phyloP scores from a whole-genome alignment of 805 yeast species.

The Teunomyces pallodes region DNA sequence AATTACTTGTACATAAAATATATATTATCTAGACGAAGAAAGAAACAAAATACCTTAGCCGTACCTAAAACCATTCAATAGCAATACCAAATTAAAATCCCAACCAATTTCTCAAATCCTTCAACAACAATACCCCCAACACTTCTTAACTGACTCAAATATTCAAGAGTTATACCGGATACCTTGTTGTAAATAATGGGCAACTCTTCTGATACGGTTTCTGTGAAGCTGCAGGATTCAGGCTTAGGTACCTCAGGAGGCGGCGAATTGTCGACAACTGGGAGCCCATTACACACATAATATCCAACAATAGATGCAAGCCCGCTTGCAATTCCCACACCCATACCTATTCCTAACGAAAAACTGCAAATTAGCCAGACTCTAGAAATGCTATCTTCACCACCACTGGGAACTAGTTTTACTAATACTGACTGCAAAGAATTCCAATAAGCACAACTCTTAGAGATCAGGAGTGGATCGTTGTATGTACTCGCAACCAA shows the following conservation, averaged over 20 bases:
- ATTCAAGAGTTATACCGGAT: background rate
- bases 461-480: slow-evolving; percentile 32
- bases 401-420: slow-evolving; percentile 6
- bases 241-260: background rate
- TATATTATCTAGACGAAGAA: background rate
- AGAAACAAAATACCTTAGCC: background rate
- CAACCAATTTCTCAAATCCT: slow-evolving; percentile 24
- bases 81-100: slow-evolving; percentile 2
- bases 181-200: background rate
- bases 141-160: background rate
- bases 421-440: slow-evolving; percentile 14
- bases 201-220: background rate
- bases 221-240: background rate
- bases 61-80: slow-evolving; percentile 5
- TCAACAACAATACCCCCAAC: slow-evolving; percentile 15
- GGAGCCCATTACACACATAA: background rate
- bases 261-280: background rate
- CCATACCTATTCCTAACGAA: slow-evolving; percentile 37
- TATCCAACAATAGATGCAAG: slow-evolving; percentile 16
- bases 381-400: slow-evolving; percentile 1
- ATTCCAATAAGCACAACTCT: slow-evolving; percentile 20
- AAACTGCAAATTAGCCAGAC: slow-evolving; percentile 32
- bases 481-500: slow-evolving; percentile 19
- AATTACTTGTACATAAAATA: slow-evolving; percentile 3
- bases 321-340: slow-evolving; percentile 27